A percentile compares a stretch with the other conserved stretches of the same genome.
Conservation (phyloP, 2,329 filamentous ascomycete species). For the Xylaria sp. region DNA sequence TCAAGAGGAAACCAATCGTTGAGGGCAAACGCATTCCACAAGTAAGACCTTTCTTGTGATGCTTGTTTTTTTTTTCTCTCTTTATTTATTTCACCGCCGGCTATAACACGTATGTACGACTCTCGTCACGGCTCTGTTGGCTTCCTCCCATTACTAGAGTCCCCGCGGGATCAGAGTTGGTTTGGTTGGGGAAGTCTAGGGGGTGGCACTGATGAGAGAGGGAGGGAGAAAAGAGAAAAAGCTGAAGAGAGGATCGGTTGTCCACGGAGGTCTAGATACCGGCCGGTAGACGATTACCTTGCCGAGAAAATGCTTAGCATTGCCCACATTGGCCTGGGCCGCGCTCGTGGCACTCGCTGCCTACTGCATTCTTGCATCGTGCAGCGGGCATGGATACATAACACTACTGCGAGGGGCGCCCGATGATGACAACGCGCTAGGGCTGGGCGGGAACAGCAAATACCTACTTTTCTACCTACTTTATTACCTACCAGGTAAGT, state of each 20-base stretch:
- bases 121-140: background rate
- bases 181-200: background rate
- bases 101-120: conserved; percentile 5
- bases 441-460: background rate
- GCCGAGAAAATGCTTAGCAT: background rate
- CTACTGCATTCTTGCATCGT: conserved; percentile 2
- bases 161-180: background rate
- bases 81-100: conserved; percentile 4
- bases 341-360: background rate
- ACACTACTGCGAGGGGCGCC: background rate
- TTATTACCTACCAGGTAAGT: background rate
- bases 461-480: background rate
- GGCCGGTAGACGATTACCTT: background rate
- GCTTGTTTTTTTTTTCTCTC: too few relatives aligned
- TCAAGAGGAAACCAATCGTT: conserved; percentile 12
- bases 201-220: too few relatives aligned
- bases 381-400: background rate
- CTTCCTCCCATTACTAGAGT: background rate
- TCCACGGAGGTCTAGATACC: too few relatives aligned
- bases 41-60: conserved; percentile 9
- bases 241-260: too few relatives aligned
- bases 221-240: too few relatives aligned
- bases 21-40: conserved; percentile 12
- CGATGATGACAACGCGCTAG: background rate
- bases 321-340: background rate